Base-by-base conservation (phyloP, 257 asterid genomes). In the Asclepias syriaca region DNA sequence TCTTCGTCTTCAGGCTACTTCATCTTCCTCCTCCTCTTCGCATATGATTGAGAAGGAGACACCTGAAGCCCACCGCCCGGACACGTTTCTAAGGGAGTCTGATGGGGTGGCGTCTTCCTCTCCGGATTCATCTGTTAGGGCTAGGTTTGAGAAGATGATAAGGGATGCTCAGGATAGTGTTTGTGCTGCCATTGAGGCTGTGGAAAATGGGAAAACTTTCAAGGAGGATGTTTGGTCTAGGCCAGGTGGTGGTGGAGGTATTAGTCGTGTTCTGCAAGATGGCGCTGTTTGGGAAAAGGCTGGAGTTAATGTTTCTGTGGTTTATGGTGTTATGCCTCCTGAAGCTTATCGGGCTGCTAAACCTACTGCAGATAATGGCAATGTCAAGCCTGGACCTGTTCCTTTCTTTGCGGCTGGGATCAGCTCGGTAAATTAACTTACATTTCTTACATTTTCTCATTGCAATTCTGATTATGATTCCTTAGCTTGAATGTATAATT, bases 191-290 rank as follows among this genome's bases (percentile, higher is more conserved):
- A 83, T 93, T 72, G 96, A 93, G 77, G 82, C 88, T 22, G 90
- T 71, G 12, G 96, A 93, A 68, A 91, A 89, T 24, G 93, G 90
- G 2, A 91, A 81, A 13, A 87, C 81, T 78, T 91, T 91, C 76
- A 86, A 85, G 87, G 97, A 94, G 71, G 97, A 94, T 72, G 96
- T 90, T 15, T 94, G 99, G 99, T 89, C 97, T 3, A 85, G 99
- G 75, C 97, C 98, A 29, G 99, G 99, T 11, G 99, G 99, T 5
- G 99, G 99, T 40, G 99, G 99, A n/a, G 99, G 99, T 6, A 94
- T 94, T 75, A 91, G 98, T 80, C 82, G 99, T 79, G 99, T 94
- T 55, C 75, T 95, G 82, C 99, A 95, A 83, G 92, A 90, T 77
- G 99, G 99, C 10, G 83, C 84, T 51, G 87, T 95, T 60, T 95